These are phyloP conservation scores for Ophiocordyceps robertsii DNA, from an alignment of 2,329 filamentous ascomycete species.

Conservation along the genomic window DNA sequence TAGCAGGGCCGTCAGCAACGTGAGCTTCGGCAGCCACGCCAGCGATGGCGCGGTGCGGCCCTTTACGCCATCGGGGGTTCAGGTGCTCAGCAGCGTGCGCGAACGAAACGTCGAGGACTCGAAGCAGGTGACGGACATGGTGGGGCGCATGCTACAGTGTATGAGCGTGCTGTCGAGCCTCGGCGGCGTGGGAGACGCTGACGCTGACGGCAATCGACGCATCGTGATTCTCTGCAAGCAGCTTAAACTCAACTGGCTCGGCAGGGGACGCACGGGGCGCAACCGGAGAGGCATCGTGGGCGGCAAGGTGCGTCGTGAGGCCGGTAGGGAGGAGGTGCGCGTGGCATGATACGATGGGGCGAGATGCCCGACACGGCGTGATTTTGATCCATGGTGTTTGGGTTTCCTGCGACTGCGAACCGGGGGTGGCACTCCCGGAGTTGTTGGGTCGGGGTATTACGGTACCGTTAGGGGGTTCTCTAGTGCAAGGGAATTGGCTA, in stretches of 20 bases:
- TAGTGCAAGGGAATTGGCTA: too few relatives aligned
- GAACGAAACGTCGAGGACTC: slow-evolving; percentile 54
- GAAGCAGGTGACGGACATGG: slow-evolving; percentile 81
- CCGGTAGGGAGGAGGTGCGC: slow-evolving; percentile 25
- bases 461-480: too few relatives aligned
- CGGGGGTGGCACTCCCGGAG: too few relatives aligned
- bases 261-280: slow-evolving; percentile 73
- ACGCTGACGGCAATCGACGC: slow-evolving; percentile 61
- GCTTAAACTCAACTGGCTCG: slow-evolving; percentile 94
- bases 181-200: slow-evolving; percentile 39
- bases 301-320: slow-evolving; percentile 36
- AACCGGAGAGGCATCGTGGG: slow-evolving; percentile 87
- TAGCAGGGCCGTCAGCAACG: slow-evolving; percentile 76
- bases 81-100: slow-evolving; percentile 28
- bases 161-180: slow-evolving; percentile 79
- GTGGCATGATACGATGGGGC: slow-evolving; percentile 15
- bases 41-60: slow-evolving; percentile 32
- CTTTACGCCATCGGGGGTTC: slow-evolving; percentile 31
- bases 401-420: too few relatives aligned
- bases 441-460: too few relatives aligned
- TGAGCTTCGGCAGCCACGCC: slow-evolving; percentile 48
- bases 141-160: slow-evolving; percentile 91
- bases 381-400: not conserved
- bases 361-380: not conserved
- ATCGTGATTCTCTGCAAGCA: slow-evolving; percentile 76